A percentile compares a stretch with the other conserved stretches of the same genome.
These are phyloP conservation scores for Pseudogymnoascus sp. DNA, from an alignment of 2,329 filamentous ascomycete genomes.

Conservation along the genomic window DNA sequence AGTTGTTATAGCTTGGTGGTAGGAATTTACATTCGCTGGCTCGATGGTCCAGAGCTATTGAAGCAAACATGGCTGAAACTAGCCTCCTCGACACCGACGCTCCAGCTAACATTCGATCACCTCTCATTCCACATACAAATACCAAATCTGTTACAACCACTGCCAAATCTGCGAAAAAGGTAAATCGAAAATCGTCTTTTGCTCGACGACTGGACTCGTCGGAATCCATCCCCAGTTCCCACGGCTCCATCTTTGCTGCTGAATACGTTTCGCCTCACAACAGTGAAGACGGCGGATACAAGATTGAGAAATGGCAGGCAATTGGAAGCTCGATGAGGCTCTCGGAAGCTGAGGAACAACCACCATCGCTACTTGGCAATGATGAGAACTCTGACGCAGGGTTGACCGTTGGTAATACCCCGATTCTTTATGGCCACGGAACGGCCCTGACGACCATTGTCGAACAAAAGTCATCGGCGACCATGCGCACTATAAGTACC, in stretches of 20 bases:
- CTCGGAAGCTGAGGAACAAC: background rate
- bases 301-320: constrained; percentile 16
- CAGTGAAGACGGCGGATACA: constrained; percentile 23
- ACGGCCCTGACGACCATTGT: constrained; percentile 35
- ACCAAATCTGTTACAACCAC: background rate
- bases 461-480: constrained; percentile 33
- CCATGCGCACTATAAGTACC: constrained; percentile 27
- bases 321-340: constrained; percentile 14
- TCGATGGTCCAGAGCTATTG: background rate
- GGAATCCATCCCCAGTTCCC: constrained; percentile 31
- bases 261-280: constrained; percentile 29
- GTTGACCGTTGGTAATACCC: constrained; percentile 22
- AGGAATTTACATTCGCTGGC: background rate
- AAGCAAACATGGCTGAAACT: background rate
- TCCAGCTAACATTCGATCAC: background rate
- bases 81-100: background rate
- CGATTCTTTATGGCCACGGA: constrained; percentile 35
- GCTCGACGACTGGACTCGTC: constrained; percentile 29
- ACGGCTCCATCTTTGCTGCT: constrained; percentile 33
- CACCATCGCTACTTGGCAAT: constrained; percentile 20
- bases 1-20: background rate
- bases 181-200: constrained; percentile 29
- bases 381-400: constrained; percentile 27
- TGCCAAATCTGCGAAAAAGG: constrained; percentile 15
- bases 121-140: background rate